Evolutionary conservation across 768 basidiomycete genomes (phyloP).

Genomic region (Suillus spraguei): DNA sequence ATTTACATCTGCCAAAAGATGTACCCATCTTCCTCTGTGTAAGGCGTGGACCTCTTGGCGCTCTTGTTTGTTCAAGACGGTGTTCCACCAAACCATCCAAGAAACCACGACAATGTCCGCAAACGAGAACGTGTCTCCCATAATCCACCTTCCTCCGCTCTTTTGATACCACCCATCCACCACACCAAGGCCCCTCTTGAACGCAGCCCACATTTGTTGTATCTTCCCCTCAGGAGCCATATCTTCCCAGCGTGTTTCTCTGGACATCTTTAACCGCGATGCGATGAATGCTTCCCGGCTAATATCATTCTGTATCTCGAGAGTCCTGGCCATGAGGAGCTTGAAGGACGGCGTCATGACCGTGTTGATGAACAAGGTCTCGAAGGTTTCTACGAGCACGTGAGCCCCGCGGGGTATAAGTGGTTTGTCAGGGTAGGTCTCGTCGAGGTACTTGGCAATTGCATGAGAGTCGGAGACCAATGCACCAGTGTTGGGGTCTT

Average conservation of each 20-base stretch:
- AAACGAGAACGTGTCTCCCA: conserved; percentile 11
- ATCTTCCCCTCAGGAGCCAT: not conserved
- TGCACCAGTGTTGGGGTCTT: conserved; percentile 40
- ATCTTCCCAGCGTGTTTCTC: conserved; percentile 7
- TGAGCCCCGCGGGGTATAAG: not conserved
- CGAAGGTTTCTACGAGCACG: not conserved
- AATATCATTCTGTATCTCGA: conserved; percentile 1
- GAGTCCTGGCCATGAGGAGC: not conserved
- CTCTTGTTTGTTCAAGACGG: not conserved
- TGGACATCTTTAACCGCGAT: conserved; percentile 5
- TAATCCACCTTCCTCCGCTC: conserved; percentile 12
- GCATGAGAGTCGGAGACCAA: conserved; percentile 41
- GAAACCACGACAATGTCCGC: conserved; percentile 2
- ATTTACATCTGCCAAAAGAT: conserved; percentile 24
- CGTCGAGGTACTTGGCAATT: conserved; percentile 52
- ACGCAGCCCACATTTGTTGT: not conserved
- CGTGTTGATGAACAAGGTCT: not conserved
- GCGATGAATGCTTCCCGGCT: not conserved
- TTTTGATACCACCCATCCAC: conserved; percentile 7
- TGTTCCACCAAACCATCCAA: not conserved
- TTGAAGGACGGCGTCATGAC: not conserved
- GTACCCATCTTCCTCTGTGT: conserved; percentile 8
- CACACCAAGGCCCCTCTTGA: not conserved
- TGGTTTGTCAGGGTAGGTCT: conserved; percentile 40
- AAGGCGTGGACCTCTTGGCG: conserved; percentile 3